Base-by-base conservation (phyloP, 2,329 filamentous ascomycete genomes). In the Neofusicoccum ribis region DNA sequence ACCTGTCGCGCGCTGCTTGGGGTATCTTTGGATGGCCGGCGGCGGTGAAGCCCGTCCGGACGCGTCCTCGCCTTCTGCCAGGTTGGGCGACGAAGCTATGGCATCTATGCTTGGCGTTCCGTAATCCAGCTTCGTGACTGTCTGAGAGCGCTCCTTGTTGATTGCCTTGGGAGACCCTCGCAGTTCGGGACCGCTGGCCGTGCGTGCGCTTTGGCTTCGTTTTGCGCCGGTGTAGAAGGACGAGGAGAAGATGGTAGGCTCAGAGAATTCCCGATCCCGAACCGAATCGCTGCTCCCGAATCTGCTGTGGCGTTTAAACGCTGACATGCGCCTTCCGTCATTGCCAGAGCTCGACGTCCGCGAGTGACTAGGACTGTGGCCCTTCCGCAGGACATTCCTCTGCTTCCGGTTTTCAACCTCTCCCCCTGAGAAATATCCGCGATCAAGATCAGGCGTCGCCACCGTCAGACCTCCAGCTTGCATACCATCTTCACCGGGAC, bases 391-490 rank as follows among this genome's bases (percentile, higher is more conserved):
- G 52, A 95, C 83, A 73, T 92, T 96, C 51, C 91, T 86, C 15
- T 58, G 50, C 71, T 86, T 88, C 65, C 90, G 87, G 49, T 86
- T 86, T 68, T 97, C 93, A 11, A 88, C 83, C 72, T 98, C 94
- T 15, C 90, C 91, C 3, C 93, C 92, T 7, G 94, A 97, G 74
- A 97, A 97, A 77, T 98, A 98, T 27, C 93, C 94, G 41, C 92
- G 87, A 72, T 98, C 95, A 15, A 92, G 77, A 67, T 96, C 91
- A 51, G 78, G 73, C 27, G 72, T 74, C 37, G 73, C 67, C 39
- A 73, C 68, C 54, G 70, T 74, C 68, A 77, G 66, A 44, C 71
- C 75, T 41, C 66, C 68, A 56, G 76, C 75, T 49, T 70, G 68
- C 5, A 47, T 60, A 7, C 62, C 17, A 4, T 60, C 64, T 37